Conservation (phyloP, 495 filamentous ascomycete species). For the Ascodesmis nigricans region DNA sequence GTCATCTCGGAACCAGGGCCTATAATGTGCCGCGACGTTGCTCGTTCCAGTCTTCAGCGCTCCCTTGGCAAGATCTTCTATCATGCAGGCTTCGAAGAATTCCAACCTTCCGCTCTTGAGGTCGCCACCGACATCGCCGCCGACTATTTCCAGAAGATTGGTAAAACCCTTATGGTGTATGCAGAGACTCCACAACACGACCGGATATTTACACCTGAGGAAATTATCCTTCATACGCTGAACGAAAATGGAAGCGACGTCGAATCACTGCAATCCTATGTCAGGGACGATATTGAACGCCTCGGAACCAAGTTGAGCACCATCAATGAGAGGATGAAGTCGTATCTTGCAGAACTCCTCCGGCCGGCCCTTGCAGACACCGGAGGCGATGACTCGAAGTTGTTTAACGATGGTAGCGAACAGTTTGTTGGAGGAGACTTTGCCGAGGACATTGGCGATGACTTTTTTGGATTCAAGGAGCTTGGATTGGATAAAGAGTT, state of each 20-base stretch:
- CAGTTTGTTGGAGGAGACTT: constrained; percentile 95
- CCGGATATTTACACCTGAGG: constrained; percentile 24
- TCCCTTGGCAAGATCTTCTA: constrained; percentile 89
- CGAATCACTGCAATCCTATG: constrained; percentile 64
- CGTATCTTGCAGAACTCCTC: constrained; percentile 69
- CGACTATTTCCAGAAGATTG: constrained; percentile 72
- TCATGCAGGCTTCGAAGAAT: constrained; percentile 92
- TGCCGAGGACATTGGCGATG: constrained; percentile 88
- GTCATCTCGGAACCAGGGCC: constrained; percentile 74
- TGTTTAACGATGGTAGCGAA: constrained; percentile 90
- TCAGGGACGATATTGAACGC: constrained; percentile 85
- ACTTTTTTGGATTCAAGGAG: constrained; percentile 97
- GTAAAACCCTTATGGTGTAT: constrained; percentile 55
- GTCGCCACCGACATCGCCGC: constrained; percentile 72
- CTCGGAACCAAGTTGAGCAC: constrained; percentile 56
- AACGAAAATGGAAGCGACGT: constrained; percentile 60
- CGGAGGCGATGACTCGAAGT: constrained; percentile 63
- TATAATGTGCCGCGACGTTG: constrained; percentile 57
- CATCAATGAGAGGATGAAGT: constrained; percentile 83
- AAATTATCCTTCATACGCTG: constrained; percentile 69
- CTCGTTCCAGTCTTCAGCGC: constrained; percentile 63
- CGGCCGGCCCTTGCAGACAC: constrained; percentile 67
- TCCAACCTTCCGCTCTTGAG: constrained; percentile 83
- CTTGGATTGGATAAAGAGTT: constrained; percentile 79
- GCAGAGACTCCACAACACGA: constrained; percentile 35